phyloP scores from a whole-genome alignment of 768 basidiomycete genomes.

The Mycena filopes region DNA sequence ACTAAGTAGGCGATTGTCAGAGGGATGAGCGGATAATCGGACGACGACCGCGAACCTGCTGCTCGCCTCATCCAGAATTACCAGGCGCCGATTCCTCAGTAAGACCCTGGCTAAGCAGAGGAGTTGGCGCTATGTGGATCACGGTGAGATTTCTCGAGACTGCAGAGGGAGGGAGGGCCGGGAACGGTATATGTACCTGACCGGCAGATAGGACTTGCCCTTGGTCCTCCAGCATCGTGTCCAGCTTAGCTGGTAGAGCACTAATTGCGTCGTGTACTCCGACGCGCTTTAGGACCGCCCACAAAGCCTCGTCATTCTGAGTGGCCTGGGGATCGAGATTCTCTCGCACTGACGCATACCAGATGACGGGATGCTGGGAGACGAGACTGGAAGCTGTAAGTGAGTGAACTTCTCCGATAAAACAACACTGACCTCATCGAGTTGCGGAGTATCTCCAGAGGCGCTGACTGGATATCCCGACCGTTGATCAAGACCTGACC shows the following conservation, averaged over 20 bases:
- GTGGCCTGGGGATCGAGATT: slow-evolving; percentile 9
- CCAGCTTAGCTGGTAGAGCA: slow-evolving; percentile 5
- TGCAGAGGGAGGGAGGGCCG: too few relatives aligned
- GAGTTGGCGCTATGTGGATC: slow-evolving; percentile 13
- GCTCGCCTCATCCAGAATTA: slow-evolving; percentile 26
- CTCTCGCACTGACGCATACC: slow-evolving; percentile 12
- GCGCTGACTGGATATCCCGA: background rate
- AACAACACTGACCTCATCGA: background rate
- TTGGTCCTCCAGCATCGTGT: slow-evolving; percentile 19
- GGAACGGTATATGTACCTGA: background rate
- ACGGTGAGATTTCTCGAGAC: background rate
- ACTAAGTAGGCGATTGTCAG: background rate
- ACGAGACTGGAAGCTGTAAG: slow-evolving; percentile 2
- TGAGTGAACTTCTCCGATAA: background rate
- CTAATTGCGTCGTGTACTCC: background rate
- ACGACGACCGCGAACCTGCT: slow-evolving; percentile 22
- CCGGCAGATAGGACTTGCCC: slow-evolving; percentile 17
- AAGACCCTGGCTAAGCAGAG: slow-evolving; percentile 25
- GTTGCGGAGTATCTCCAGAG: background rate
- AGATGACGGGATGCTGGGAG: slow-evolving; percentile 11
- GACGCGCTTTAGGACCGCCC: background rate
- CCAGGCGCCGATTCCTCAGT: slow-evolving; percentile 14
- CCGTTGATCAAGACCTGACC: slow-evolving; percentile 9
- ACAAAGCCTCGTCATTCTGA: slow-evolving; percentile 14
- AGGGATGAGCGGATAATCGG: background rate